Percentiles rank a stretch among this genome's conserved stretches.
Evolutionary conservation across 2,329 filamentous ascomycete species (phyloP).

Genomic region (Sclerotinia borealis): DNA sequence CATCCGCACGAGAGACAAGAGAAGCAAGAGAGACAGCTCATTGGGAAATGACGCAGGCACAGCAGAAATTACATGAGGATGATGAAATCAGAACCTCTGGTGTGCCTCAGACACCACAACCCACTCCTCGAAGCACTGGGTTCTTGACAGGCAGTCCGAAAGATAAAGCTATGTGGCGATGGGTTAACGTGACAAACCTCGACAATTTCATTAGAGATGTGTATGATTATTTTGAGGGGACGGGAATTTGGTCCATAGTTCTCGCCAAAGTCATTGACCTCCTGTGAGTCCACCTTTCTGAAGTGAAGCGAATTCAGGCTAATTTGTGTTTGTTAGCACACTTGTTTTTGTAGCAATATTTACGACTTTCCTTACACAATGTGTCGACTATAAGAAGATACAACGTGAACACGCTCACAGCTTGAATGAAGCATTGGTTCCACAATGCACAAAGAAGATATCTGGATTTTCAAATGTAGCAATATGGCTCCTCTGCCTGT

Average conservation of each 20-base stretch:
- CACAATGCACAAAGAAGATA: constrained; percentile 47
- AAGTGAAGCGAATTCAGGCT: constrained; percentile 5
- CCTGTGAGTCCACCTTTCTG: constrained; percentile 38
- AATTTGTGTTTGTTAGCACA: constrained; percentile 39
- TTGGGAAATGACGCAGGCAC: constrained; percentile 49
- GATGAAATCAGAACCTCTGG: constrained; percentile 23
- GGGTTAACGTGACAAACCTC: constrained; percentile 65
- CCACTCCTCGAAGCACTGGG: constrained; percentile 44
- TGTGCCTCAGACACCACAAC: constrained; percentile 20
- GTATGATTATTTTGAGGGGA: constrained; percentile 61
- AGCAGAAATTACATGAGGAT: constrained; percentile 43
- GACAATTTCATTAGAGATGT: constrained; percentile 65
- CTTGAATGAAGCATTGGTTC: constrained; percentile 46
- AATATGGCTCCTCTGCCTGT: constrained; percentile 58
- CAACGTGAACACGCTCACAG: constrained; percentile 41
- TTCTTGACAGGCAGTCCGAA: constrained; percentile 48
- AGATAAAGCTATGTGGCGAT: constrained; percentile 66
- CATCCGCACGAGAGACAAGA: constrained; percentile 40
- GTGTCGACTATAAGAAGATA: constrained; percentile 59
- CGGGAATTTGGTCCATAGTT: constrained; percentile 64
- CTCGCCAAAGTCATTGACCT: constrained; percentile 51
- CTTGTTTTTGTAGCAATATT: constrained; percentile 63
- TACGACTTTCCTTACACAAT: constrained; percentile 61
- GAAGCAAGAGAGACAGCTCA: constrained; percentile 33
- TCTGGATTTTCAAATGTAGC: constrained; percentile 35